Base-by-base conservation (phyloP, 441 rosid species). In the Capsella rubella region DNA sequence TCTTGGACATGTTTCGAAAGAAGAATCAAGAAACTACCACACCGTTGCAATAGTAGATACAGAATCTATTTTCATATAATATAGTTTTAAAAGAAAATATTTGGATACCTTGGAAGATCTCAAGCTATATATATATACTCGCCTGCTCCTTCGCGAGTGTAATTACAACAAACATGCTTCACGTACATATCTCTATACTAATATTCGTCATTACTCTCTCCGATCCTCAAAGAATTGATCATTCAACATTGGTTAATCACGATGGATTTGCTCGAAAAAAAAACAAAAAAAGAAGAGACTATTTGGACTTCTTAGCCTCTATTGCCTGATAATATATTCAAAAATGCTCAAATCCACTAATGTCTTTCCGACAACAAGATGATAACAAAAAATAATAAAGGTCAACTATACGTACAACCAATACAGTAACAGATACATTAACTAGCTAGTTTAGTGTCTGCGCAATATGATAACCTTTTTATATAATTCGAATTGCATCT, bases 401-500 rank as follows among this genome's bases (percentile, higher is more conserved):
- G 45, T 40, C n/a, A 40, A 40, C 47, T 13, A 28, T 21, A 32
- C 15, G 46, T 45, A 28, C 0, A 7, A 37, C 18, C 14, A 10
- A 16, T 4, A 42, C 72, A n/a, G n/a, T n/a, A n/a, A n/a, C n/a
- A 16, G 1, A 29, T 67, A 16, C 52, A 16, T 29, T 34, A 34
- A 21, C 37, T 32, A 34, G 61, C 31, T 28, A 32, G 35, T 8
- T 32, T 31, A 55, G 13, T 5, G 16, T 10, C 11, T 37, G 18
- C 32, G 50, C 50, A 32, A 8, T 6, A 31, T 25, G 10, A 9
- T 60, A 54, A 64, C 76, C 70, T 72, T 72, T 21, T 54, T 10
- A 45, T 54, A 72, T 25, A 72, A 64, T 16, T 54, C 31, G 31
- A 37, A 54, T 32, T 53, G 70, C 62, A 43, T 31, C 56, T 16